phyloP scores from a whole-genome alignment of 1,284 basidiomycete species.

The Mycena sp. region DNA sequence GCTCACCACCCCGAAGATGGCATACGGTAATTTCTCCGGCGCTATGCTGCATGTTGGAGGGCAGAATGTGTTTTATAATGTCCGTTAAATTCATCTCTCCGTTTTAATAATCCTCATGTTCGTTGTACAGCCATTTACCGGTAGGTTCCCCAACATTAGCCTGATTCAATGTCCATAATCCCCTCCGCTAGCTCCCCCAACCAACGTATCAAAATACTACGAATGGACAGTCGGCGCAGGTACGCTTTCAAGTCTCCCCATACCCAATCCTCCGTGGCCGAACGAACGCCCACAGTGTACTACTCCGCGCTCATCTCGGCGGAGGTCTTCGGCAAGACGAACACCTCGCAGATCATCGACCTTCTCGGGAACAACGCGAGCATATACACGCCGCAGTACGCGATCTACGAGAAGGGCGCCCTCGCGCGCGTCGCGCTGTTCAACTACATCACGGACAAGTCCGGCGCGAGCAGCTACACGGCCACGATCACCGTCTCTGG shows the following conservation, averaged over 20 bases:
- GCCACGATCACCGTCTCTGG: conserved; percentile 57
- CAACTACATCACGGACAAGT: conserved; percentile 72
- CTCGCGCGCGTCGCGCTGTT: conserved; percentile 72
- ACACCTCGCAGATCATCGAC: conserved; percentile 69
- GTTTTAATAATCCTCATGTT: not conserved
- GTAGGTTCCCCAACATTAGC: conserved; percentile 52
- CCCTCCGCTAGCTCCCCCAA: conserved; percentile 48
- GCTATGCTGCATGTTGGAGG: conserved; percentile 66
- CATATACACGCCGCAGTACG: conserved; percentile 70
- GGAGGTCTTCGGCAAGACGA: conserved; percentile 73
- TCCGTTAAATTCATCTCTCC: not conserved
- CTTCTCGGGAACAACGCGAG: conserved; percentile 58
- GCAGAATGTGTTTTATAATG: conserved; percentile 73
- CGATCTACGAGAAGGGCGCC: conserved; percentile 71
- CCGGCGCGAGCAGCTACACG: conserved; percentile 62
- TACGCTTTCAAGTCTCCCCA: not conserved
- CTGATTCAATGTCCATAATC: too few relatives aligned
- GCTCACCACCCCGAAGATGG: too few relatives aligned
- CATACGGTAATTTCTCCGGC: conserved; percentile 29
- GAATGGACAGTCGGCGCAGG: conserved; percentile 62
- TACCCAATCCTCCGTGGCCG: too few relatives aligned
- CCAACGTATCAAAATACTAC: conserved; percentile 56
- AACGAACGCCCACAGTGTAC: conserved; percentile 37
- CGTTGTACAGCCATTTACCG: conserved; percentile 57
- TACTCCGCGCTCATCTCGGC: conserved; percentile 32